phyloP scores from a whole-genome alignment of 441 rosid genomes.

The Populus trichocarpa region DNA sequence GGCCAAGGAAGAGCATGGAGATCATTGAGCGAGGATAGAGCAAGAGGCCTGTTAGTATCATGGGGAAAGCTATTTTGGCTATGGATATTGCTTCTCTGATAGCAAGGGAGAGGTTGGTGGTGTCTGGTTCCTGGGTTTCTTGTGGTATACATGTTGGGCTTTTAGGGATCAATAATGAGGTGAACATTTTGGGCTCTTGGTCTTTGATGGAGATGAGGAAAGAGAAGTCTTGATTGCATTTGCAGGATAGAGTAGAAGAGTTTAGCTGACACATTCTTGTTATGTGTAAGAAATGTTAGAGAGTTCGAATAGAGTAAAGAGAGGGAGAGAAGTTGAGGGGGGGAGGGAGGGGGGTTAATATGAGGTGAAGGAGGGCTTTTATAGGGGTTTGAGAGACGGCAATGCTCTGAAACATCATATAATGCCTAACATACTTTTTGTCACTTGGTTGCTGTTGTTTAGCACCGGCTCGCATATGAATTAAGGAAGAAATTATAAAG shows the following conservation, averaged over 20 bases:
- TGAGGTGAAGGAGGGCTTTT: conserved; percentile 21
- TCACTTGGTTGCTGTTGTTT: too few relatives aligned
- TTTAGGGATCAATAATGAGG: conserved; percentile 31
- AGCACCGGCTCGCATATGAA: background rate
- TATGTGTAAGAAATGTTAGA: background rate
- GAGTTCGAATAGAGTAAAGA: background rate
- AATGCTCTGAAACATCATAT: background rate
- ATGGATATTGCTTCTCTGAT: too few relatives aligned
- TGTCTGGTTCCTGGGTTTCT: conserved; percentile 4
- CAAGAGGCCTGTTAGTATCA: too few relatives aligned
- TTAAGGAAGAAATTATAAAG: too few relatives aligned
- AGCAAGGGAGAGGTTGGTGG: too few relatives aligned
- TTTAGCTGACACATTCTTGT: conserved; percentile 38
- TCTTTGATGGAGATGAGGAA: conserved; percentile 10
- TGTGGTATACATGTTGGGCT: conserved; percentile 19
- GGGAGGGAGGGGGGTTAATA: background rate
- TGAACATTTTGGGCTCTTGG: conserved; percentile 20
- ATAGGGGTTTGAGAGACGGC: conserved; percentile 16
- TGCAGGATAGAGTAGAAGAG: conserved; percentile 19
- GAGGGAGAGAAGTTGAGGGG: background rate
- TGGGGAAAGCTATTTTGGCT: too few relatives aligned
- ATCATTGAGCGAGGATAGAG: too few relatives aligned
- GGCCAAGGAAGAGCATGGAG: too few relatives aligned
- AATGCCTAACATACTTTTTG: background rate
- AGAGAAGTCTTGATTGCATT: conserved; percentile 15